Base-by-base conservation (phyloP, 371 early-diverging fungal species). In the Sporodiniella umbellata region DNA sequence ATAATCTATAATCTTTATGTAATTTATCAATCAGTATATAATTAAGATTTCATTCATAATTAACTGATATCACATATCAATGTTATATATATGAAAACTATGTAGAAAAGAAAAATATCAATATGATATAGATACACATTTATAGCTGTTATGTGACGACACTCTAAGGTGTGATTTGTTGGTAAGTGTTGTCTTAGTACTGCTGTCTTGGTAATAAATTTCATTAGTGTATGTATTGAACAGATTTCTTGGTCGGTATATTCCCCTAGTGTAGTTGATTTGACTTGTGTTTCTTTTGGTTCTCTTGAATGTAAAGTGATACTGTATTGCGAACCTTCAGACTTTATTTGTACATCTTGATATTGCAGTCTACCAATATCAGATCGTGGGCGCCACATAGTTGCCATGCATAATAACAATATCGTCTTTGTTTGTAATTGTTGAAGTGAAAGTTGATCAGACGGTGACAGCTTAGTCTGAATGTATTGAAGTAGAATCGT, bases 341-440 rank as follows among this genome's bases (percentile, higher is more conserved):
- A n/a, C n/a, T n/a, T 30, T 4, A 30, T 31, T 3, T 0, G 3
- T 10, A 50, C 15, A 31, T 40, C 30, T 11, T 17, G 15, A 25
- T 40, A 38, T 40, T 40, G 49, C 40, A 49, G 30, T 24, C 18
- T 3, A 12, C 49, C 49, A 21, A 49, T 49, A 40, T 58, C 64
- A 2, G 53, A 55, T 17, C 56, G 15, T 39, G 52, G 58, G 17
- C 54, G 35, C 56, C 59, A 58, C 55, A 64, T 52, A 6, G 59
- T 48, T 10, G 37, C 35, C 12, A 56, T 33, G 31, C 50, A 44
- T 0, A 56, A 4, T 4, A 56, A 24, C 10, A 45, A 0, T 15
- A 49, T 22, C 3, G 50, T 56, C 23, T 56, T 56, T 2, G 24
- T 10, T 31, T 49, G 45, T 23, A 56, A 19, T 15, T 17, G 26